Evolutionary conservation across 2,329 filamentous ascomycete genomes (phyloP), one percentile per base, ranked within the genome.

Genomic region (Ascochyta viciae-villosae): DNA sequence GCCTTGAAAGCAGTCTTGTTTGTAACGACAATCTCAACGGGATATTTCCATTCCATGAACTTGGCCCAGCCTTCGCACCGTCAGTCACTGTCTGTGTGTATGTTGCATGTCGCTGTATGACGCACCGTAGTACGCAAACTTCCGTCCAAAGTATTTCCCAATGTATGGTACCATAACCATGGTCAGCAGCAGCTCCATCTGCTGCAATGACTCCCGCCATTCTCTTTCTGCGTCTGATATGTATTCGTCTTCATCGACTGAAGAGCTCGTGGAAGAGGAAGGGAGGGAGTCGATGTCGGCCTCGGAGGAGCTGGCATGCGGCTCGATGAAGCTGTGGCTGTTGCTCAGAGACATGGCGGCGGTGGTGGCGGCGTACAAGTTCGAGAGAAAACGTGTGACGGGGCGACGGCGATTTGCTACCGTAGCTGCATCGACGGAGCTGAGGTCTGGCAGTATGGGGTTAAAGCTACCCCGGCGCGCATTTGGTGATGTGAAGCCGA

Each of bases 81-180:
- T 62, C 50, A 64, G 48, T 49, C 37, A n/a, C 35, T 4, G 29
- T 12, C 24, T 22, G 13, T 24, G 16, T 2, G 3, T 13, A 22
- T 19, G 37, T 19, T 19, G 3, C 27, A 6, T 22, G 29, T 24
- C 9, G 29, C 13, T 49, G 49, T 8, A 60, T 55, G 23, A 82
- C 89, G 75, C 83, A 97, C 94, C 92, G 91, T 92, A 97, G 74
- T 96, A 97, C 57, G 94, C 94, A 80, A 93, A 96, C 77, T 92
- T 96, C 75, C 95, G 85, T 41, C 95, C 95, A 76, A 97, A 87
- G 78, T 92, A 98, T 78, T 98, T 99, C 56, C 95, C 95, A 65
- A 92, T 81, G 76, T 96, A 97, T 3, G 95, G 95, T 46, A 99
- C 89, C 66, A 98, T 77, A 44, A 98, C 90, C 92, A 99, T 96